Evolutionary conservation across 768 basidiomycete genomes (phyloP).

Genomic region (Russula dissimulans): DNA sequence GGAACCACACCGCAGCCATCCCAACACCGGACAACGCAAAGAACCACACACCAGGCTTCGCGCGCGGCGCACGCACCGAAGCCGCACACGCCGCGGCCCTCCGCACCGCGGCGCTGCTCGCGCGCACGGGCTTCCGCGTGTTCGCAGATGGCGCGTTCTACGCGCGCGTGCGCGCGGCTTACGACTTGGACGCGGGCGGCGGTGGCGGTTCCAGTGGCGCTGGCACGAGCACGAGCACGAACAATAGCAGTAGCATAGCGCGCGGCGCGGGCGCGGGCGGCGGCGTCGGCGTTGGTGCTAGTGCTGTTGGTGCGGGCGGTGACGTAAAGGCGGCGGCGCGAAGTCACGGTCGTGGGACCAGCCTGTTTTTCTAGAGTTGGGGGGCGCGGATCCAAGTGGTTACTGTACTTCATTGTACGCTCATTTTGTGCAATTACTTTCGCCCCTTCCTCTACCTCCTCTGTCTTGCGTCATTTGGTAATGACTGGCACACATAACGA

Average conservation of each 20-base stretch:
- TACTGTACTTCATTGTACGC: too few relatives aligned
- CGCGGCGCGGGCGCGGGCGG: not conserved
- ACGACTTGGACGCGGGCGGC: not conserved
- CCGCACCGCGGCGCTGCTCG: slow-evolving; percentile 12
- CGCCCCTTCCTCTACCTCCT: too few relatives aligned
- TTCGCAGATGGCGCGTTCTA: slow-evolving; percentile 13
- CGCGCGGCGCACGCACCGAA: slow-evolving; percentile 12
- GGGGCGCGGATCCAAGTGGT: not conserved
- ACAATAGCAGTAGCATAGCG: too few relatives aligned
- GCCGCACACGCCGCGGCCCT: slow-evolving; percentile 14
- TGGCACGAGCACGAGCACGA: not conserved
- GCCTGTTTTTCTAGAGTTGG: not conserved
- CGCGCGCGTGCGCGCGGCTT: slow-evolving; percentile 13
- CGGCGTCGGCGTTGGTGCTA: not conserved
- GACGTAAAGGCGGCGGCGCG: not conserved
- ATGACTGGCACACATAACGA: not conserved
- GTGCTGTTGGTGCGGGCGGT: not conserved
- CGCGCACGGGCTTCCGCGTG: slow-evolving; percentile 17
- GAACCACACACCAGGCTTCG: slow-evolving; percentile 18
- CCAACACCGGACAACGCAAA: slow-evolving; percentile 3
- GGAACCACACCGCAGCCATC: not conserved
- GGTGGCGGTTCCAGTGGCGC: not conserved
- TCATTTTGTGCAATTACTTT: too few relatives aligned
- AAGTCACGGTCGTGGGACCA: not conserved
- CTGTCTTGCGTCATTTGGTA: too few relatives aligned